A percentile compares a stretch with the other conserved stretches of the same genome.
These are phyloP conservation scores for Tylopilus orsonianus DNA, from an alignment of 1,284 basidiomycete genomes.

Conservation along the genomic window DNA sequence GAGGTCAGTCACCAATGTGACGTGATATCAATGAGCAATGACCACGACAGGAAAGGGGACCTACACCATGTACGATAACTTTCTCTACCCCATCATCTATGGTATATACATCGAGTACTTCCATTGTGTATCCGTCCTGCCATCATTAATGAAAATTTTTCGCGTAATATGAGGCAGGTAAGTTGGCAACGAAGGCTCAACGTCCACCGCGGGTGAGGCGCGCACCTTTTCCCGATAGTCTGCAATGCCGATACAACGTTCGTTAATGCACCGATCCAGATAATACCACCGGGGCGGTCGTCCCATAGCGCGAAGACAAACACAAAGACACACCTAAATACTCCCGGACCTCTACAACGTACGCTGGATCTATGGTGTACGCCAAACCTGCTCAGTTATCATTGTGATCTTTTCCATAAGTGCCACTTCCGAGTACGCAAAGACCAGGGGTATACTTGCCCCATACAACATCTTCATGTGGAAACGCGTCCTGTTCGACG, in stretches of 20 bases:
- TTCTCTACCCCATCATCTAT: constrained; percentile 46
- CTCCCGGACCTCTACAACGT: constrained; percentile 72
- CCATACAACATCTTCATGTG: constrained; percentile 81
- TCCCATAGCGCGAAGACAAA: background rate
- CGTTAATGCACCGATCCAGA: background rate
- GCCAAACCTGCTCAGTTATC: constrained; percentile 54
- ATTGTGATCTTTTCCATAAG: background rate
- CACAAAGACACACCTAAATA: constrained; percentile 64
- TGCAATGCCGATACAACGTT: constrained; percentile 25
- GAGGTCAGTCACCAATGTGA: background rate
- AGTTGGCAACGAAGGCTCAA: background rate
- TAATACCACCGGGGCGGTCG: background rate
- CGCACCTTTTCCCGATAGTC: constrained; percentile 80
- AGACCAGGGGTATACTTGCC: constrained; percentile 44
- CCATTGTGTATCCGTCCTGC: constrained; percentile 59
- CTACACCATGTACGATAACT: constrained; percentile 43
- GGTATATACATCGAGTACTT: constrained; percentile 50
- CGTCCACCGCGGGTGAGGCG: background rate
- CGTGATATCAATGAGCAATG: background rate
- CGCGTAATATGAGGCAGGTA: background rate
- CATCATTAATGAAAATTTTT: background rate
- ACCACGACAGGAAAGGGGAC: constrained; percentile 5
- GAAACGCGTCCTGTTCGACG: constrained; percentile 62
- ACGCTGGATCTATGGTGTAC: constrained; percentile 78
- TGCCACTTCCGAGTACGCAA: background rate